A percentile compares a stretch with the other conserved stretches of the same genome.
These are phyloP conservation scores for Globisporangium abappressorium DNA, from an alignment of 352 stramenopile species.

Conservation along the genomic window DNA sequence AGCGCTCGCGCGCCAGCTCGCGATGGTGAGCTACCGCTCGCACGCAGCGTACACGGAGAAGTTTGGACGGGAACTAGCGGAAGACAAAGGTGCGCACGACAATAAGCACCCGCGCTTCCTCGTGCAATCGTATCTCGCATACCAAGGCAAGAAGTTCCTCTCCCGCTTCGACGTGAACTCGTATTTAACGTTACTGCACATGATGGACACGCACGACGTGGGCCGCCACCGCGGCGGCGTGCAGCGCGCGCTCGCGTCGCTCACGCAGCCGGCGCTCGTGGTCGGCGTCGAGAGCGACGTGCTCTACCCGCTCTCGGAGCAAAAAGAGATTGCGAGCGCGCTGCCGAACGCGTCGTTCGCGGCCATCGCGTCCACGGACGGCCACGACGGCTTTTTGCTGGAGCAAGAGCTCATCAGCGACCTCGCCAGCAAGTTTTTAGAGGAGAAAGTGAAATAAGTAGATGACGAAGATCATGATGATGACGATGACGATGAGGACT, in stretches of 20 bases:
- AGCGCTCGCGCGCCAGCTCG: slow-evolving; percentile 93
- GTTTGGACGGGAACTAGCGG: slow-evolving; percentile 81
- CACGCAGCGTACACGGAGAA: slow-evolving; percentile 90
- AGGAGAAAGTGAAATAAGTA: slow-evolving; percentile 23
- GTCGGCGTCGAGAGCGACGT: slow-evolving; percentile 94
- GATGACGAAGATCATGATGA: too few relatives aligned
- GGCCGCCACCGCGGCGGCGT: slow-evolving; percentile 79
- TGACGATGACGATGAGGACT: not conserved
- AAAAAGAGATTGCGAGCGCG: slow-evolving; percentile 80
- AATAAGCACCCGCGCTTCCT: slow-evolving; percentile 37
- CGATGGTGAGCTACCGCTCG: slow-evolving; percentile 97
- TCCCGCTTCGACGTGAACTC: slow-evolving; percentile 94
- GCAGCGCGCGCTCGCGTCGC: slow-evolving; percentile 44
- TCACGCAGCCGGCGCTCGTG: slow-evolving; percentile 85
- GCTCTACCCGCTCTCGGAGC: slow-evolving; percentile 93
- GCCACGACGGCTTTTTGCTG: slow-evolving; percentile 96
- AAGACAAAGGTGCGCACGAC: slow-evolving; percentile 20
- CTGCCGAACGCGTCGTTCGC: slow-evolving; percentile 87
- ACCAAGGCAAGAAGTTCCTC: slow-evolving; percentile 96
- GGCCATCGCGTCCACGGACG: slow-evolving; percentile 88
- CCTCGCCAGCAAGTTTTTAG: slow-evolving; percentile 58
- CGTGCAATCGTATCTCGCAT: slow-evolving; percentile 86
- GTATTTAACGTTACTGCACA: slow-evolving; percentile 93
- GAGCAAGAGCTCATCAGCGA: slow-evolving; percentile 92
- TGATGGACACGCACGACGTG: slow-evolving; percentile 97